These are phyloP conservation scores for Choricystis sp. DNA, from an alignment of 139 green algal genomes.

Conservation along the genomic window DNA sequence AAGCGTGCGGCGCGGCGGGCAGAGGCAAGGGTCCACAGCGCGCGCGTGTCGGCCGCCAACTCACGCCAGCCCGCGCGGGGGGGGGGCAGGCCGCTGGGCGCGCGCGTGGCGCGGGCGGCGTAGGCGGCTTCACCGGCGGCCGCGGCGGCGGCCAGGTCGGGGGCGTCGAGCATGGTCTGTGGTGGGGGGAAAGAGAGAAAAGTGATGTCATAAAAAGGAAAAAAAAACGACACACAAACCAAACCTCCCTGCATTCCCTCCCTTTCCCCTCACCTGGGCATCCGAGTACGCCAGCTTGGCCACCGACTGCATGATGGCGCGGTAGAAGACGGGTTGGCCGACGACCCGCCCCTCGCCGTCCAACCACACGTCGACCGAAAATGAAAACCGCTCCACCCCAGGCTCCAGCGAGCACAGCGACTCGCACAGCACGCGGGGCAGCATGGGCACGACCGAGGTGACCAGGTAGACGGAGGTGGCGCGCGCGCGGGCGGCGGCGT, in stretches of 20 bases:
- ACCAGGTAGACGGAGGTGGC: slow-evolving; percentile 46
- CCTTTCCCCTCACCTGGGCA: slow-evolving; percentile 55
- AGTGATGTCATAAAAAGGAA: not conserved
- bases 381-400: slow-evolving; percentile 60
- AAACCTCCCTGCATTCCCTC: slow-evolving; percentile 71
- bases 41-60: slow-evolving; percentile 46
- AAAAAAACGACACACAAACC: too few species aligned
- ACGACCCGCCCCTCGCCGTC: not conserved
- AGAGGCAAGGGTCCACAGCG: slow-evolving; percentile 46
- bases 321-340: not conserved
- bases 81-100: not conserved
- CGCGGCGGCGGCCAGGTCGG: not conserved
- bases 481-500: slow-evolving; percentile 45
- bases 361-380: slow-evolving; percentile 38
- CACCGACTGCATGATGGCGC: slow-evolving; percentile 65
- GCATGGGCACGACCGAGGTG: slow-evolving; percentile 66
- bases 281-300: slow-evolving; percentile 78
- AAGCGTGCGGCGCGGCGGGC: slow-evolving; percentile 30
- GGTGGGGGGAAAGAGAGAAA: not conserved
- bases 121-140: not conserved
- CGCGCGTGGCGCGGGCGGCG: not conserved
- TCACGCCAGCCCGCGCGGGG: slow-evolving; percentile 4
- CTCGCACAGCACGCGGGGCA: slow-evolving; percentile 75
- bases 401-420: slow-evolving; percentile 71
- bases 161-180: not conserved